Base-by-base conservation (phyloP, 2,329 filamentous ascomycete species). In the Septoria petroselini region DNA sequence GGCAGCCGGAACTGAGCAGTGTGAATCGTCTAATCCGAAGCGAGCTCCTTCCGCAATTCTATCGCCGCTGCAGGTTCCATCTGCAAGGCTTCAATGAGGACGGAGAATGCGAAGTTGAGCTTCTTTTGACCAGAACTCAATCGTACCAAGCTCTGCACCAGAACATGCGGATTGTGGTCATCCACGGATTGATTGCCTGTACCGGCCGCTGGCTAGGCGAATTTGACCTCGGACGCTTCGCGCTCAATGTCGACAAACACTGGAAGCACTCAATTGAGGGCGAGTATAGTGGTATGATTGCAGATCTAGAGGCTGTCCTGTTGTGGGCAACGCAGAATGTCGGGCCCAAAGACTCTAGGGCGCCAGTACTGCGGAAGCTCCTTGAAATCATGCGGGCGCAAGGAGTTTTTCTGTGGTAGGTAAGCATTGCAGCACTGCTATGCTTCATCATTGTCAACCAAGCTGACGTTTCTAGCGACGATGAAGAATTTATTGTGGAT, bases 261-360 rank as follows among this genome's bases (percentile, higher is more conserved):
- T 53, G 45, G 50, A 53, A 46, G 14, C 50, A 53, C 31, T 47
- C 46, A 21, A 53, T 53, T 35, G 50, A 53, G 34, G 50, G 50
- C 8, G 50, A 42, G 39, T 53, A 53, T 38, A 49, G 50, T 23
- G 41, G 50, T 15, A 53, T 49, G 50, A 48, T 53, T 27, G 40
- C 34, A 19, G 45, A 49, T 29, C n/a, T 53, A 14, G 41, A 53
- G 31, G 41, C 18, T 9, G 46, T 46, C 9, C 46, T 53, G 18
- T n/a, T 37, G 4, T 34, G 37, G 31, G 50, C 50, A 27, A 27
- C 14, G 27, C 15, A 41, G 12, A n/a, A 17, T 4, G 35, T 53
- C 14, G 37, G 46, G n/a, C 14, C 41, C 5, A 19, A 27, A 12
- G 45, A 53, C 30, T 52, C 50, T 17, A 42, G 50, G 27, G 50